Base-by-base conservation (phyloP, 2,329 filamentous ascomycete species). In the Epichloe coenophiala region DNA sequence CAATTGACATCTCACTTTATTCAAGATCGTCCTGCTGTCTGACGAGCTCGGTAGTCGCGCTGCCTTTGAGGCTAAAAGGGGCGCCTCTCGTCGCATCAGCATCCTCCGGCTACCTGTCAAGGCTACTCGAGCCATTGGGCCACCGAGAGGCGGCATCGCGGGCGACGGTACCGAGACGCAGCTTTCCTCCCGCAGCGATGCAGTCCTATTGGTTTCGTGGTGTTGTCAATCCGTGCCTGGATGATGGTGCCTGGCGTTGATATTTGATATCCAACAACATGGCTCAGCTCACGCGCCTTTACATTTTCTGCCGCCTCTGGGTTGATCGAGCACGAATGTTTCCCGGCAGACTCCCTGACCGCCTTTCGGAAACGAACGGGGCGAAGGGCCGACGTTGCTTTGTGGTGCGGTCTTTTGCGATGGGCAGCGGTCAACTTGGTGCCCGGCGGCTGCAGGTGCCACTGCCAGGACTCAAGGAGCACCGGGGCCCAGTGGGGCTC, bases 71-170 rank as follows among this genome's bases (percentile, higher is more conserved):
- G 23, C 39, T 13, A 44, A 21, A 3, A 21, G 13, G 5, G 41
- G 42, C 36, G 37, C 33, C 19, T 40, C 42, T 35, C 54, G 51
- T 48, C 57, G 42, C 53, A 58, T 39, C 50, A 58, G 52, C 41
- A 60, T 55, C 51, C 59, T 56, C 55, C 57, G 54, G 51, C 60
- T 58, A 51, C 62, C 59, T 51, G 58, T 55, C 61, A 57, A 61
- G 51, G 60, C 61, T 39, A 60, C 57, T 53, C 63, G 60, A 52
- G 56, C 60, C 48, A 55, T 58, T 47, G 62, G 60, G 50, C 64
- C 62, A 54, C 60, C 62, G 55, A 68, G 59, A 27, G 63, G 61
- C 59, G 65, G 65, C 66, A 68, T 68, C 47, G 54, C 57, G 47
- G 31, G 47, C 49, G 51, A 36, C 23, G 27, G 23, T 8, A 17